Evolutionary conservation across 495 filamentous ascomycete species (phyloP).

Genomic region (Penicillium coprophilum): DNA sequence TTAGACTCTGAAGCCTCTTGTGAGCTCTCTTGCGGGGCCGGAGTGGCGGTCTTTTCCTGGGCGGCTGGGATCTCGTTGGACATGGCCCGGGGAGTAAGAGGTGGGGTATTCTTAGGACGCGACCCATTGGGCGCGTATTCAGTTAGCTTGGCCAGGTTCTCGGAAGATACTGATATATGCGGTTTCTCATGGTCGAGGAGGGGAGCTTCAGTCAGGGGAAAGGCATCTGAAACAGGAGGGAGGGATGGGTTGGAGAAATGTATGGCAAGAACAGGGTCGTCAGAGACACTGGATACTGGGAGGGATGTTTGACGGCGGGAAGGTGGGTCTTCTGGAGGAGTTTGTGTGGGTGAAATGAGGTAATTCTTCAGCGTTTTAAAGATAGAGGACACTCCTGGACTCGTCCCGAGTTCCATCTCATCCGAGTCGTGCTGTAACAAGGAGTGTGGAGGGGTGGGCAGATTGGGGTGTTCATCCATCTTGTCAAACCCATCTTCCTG

Average conservation of each 20-base stretch:
- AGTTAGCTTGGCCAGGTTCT: conserved; percentile 87
- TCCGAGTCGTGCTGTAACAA: conserved; percentile 46
- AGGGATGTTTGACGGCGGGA: conserved; percentile 54
- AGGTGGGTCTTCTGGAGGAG: conserved; percentile 33
- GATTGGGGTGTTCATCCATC: conserved; percentile 31
- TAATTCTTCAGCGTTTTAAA: conserved; percentile 46
- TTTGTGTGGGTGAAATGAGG: conserved; percentile 34
- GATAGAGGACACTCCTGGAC: conserved; percentile 41
- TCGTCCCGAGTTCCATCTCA: conserved; percentile 37
- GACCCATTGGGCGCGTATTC: conserved; percentile 59
- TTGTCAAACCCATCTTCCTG: conserved; percentile 35
- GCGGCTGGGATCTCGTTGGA: conserved; percentile 58
- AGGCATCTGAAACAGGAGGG: conserved; percentile 53
- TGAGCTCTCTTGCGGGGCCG: conserved; percentile 30
- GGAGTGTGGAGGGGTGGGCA: conserved; percentile 48
- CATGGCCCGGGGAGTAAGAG: conserved; percentile 81
- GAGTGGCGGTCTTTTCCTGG: conserved; percentile 36
- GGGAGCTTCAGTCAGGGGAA: conserved; percentile 55
- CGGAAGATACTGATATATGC: conserved; percentile 55
- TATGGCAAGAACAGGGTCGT: conserved; percentile 65
- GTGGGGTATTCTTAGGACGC: conserved; percentile 80
- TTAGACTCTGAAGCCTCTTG: conserved; percentile 20
- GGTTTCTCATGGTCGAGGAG: conserved; percentile 52
- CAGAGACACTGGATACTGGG: conserved; percentile 66
- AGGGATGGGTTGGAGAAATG: conserved; percentile 75